Evolutionary conservation across 2,329 filamentous ascomycete species (phyloP).

Genomic region (Aspergillus aculeatinus): DNA sequence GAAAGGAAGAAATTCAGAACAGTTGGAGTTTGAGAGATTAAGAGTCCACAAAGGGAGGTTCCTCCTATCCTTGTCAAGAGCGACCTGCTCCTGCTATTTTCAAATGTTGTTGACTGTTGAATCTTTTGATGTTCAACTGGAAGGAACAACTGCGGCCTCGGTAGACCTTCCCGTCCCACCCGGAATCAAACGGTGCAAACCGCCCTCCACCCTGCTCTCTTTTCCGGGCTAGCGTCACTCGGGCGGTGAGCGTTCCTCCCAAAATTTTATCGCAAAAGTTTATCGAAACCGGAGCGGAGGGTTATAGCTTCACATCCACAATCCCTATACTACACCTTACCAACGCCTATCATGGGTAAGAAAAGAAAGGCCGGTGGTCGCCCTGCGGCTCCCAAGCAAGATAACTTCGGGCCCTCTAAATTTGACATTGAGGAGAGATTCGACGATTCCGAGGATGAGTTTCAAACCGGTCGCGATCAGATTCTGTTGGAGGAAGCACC

Average conservation of each 20-base stretch:
- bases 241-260: constrained; percentile 35
- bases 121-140: background rate
- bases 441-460: constrained; percentile 91
- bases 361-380: constrained; percentile 67
- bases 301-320: constrained; percentile 3
- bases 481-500: constrained; percentile 81
- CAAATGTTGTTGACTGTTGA: background rate
- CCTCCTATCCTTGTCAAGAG: constrained; percentile 8
- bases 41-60: background rate
- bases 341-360: constrained; percentile 48
- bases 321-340: background rate
- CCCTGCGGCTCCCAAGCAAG: constrained; percentile 34
- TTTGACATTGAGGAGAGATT: constrained; percentile 66
- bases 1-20: constrained; percentile 11
- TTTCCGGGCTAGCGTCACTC: constrained; percentile 16
- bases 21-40: background rate
- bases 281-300: constrained; percentile 14
- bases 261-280: constrained; percentile 36
- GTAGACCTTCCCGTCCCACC: constrained; percentile 3
- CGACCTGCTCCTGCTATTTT: constrained; percentile 1
- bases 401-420: constrained; percentile 31
- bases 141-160: constrained; percentile 2
- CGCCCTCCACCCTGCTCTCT: background rate
- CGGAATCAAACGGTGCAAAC: constrained; percentile 22
- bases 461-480: constrained; percentile 81